Conservation (phyloP, 2,329 filamentous ascomycete genomes). For the Tolypocladium tundrense region DNA sequence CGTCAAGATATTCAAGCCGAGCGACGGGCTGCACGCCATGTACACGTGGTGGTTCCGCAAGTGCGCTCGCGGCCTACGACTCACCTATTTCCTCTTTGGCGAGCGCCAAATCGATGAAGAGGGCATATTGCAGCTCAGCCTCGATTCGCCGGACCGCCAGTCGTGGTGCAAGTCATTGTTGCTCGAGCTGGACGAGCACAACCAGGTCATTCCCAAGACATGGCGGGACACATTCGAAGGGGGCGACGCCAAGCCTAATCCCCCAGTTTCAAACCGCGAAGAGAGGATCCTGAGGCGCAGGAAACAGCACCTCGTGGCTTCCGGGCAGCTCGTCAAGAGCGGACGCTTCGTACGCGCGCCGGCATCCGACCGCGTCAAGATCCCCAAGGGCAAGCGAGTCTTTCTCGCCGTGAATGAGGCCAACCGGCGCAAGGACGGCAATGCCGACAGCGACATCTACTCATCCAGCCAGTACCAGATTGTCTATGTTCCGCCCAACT, state of each 20-base stretch:
- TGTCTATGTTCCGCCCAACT: slow-evolving; percentile 77
- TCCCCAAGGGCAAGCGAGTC: slow-evolving; percentile 72
- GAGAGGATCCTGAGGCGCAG: slow-evolving; percentile 23
- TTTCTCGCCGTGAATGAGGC: slow-evolving; percentile 66
- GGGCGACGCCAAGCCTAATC: slow-evolving; percentile 31
- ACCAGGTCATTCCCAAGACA: slow-evolving; percentile 38
- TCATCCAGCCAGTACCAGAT: slow-evolving; percentile 53
- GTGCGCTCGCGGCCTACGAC: slow-evolving; percentile 67
- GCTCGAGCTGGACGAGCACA: slow-evolving; percentile 32
- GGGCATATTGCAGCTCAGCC: slow-evolving; percentile 46
- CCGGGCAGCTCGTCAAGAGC: slow-evolving; percentile 50
- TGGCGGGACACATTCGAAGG: slow-evolving; percentile 48
- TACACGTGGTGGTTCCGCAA: slow-evolving; percentile 95
- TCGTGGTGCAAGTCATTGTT: slow-evolving; percentile 32
- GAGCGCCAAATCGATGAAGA: slow-evolving; percentile 76
- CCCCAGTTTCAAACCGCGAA: slow-evolving; percentile 23
- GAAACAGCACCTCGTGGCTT: slow-evolving; percentile 35
- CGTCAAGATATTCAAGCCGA: slow-evolving; percentile 74
- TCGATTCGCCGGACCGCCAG: slow-evolving; percentile 18
- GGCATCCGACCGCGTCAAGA: slow-evolving; percentile 88
- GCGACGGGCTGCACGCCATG: slow-evolving; percentile 71
- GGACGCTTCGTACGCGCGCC: slow-evolving; percentile 87
- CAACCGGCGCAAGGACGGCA: slow-evolving; percentile 52
- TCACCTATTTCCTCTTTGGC: slow-evolving; percentile 90
- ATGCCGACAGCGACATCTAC: slow-evolving; percentile 37